These are phyloP conservation scores for Picea mariana DNA, from an alignment of 83 land plant genomes.

Conservation along the genomic window DNA sequence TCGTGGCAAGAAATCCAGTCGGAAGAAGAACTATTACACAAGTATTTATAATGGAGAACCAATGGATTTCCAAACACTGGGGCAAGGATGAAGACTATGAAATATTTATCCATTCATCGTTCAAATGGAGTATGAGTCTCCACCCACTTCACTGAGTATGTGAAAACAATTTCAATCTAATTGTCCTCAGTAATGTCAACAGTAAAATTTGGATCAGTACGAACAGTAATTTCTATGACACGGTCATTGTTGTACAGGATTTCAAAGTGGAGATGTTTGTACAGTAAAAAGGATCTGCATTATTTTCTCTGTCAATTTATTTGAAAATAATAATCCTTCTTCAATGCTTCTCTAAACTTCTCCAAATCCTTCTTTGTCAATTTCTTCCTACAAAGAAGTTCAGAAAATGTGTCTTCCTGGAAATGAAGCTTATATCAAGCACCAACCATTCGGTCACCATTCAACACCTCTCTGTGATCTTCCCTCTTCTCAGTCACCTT, in stretches of 20 bases:
- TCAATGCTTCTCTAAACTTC: conserved; percentile 66
- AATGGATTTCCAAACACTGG: conserved; percentile 69
- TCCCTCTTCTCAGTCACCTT: conserved; percentile 60
- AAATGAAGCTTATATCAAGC: conserved; percentile 70
- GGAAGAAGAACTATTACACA: conserved; percentile 64
- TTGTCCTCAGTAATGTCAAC: conserved; percentile 66
- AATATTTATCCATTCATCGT: conserved; percentile 66
- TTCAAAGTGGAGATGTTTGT: conserved; percentile 61
- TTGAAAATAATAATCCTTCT: conserved; percentile 81
- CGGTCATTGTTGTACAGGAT: conserved; percentile 65
- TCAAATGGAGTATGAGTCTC: conserved; percentile 53
- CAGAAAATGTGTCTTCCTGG: conserved; percentile 43
- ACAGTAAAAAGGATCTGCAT: conserved; percentile 49
- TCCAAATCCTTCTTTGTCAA: conserved; percentile 42
- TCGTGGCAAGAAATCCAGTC: conserved; percentile 62
- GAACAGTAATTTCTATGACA: conserved; percentile 67
- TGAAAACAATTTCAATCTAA: conserved; percentile 55
- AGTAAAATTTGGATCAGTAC: conserved; percentile 47
- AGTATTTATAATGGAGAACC: conserved; percentile 77
- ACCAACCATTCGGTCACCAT: conserved; percentile 79
- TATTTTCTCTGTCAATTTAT: conserved; percentile 54
- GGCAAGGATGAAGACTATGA: conserved; percentile 58
- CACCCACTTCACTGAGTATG: conserved; percentile 68
- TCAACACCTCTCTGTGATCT: conserved; percentile 72
- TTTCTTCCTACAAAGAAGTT: too few species aligned